A percentile compares a stretch with the other conserved stretches of the same genome.
These are phyloP conservation scores for Gymnopus androsaceus DNA, from an alignment of 1,284 basidiomycete species.

Conservation along the genomic window DNA sequence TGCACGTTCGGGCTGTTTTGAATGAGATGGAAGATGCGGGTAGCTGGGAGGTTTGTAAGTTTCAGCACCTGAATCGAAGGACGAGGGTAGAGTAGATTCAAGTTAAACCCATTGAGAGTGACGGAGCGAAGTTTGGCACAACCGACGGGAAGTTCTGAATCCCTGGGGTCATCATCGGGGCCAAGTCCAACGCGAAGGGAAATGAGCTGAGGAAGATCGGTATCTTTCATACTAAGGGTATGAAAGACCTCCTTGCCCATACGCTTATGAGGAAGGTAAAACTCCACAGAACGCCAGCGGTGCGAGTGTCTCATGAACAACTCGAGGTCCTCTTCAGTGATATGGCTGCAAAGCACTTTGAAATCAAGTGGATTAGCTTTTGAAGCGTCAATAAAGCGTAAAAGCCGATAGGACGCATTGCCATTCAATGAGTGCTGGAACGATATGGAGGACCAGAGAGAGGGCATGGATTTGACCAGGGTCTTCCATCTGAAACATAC, in stretches of 20 bases:
- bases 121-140: background rate
- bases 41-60: background rate
- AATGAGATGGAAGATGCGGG: background rate
- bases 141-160: background rate
- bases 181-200: background rate
- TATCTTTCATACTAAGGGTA: background rate
- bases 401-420: background rate
- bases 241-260: background rate
- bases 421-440: background rate
- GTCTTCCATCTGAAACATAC: background rate
- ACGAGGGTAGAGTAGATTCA: background rate
- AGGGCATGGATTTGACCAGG: background rate
- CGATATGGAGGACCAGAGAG: background rate
- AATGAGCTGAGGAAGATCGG: background rate
- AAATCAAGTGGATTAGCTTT: background rate
- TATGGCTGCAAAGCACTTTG: background rate
- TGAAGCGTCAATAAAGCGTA: background rate
- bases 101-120: background rate
- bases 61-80: background rate
- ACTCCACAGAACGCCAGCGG: background rate
- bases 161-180: background rate
- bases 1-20: background rate
- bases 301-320: background rate
- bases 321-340: background rate
- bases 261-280: background rate